Conservation (phyloP, 352 stramenopile genomes). For the Phytopythium boreale region DNA sequence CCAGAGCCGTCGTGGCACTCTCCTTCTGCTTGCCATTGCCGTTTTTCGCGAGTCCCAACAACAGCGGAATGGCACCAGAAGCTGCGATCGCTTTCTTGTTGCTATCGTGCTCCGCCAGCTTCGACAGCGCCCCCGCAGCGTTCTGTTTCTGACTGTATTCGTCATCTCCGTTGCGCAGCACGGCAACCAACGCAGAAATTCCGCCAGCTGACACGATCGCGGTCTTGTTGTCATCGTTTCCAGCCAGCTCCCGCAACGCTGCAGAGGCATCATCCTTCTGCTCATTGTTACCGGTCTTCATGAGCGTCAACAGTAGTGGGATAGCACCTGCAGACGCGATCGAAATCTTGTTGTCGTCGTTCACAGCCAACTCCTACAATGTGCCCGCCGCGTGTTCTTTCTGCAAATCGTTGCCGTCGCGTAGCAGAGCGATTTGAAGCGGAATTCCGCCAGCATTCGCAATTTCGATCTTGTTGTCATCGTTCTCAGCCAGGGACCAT, state of each 20-base stretch:
- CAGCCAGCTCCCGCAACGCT: not conserved
- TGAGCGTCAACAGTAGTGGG: not conserved
- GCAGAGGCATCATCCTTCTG: not conserved
- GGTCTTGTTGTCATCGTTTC: not conserved
- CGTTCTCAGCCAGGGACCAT: not conserved
- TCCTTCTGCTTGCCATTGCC: not conserved
- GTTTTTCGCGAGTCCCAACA: not conserved
- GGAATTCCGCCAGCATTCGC: not conserved
- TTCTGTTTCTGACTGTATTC: not conserved
- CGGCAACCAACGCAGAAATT: not conserved
- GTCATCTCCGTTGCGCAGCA: not conserved
- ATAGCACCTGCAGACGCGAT: not conserved
- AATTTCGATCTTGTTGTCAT: not conserved
- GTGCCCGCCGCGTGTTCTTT: not conserved
- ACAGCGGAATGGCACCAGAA: not conserved
- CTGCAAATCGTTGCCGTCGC: not conserved
- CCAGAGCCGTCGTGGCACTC: not conserved
- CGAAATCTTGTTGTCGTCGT: not conserved
- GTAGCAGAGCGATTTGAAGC: not conserved
- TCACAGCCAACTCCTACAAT: not conserved
- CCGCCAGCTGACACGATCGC: not conserved
- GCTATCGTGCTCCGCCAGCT: not conserved
- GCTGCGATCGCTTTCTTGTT: not conserved
- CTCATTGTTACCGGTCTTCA: not conserved
- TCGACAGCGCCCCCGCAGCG: not conserved